Base-by-base conservation (phyloP, 768 basidiomycete species). In the Tylopilus cervinicoccineus region DNA sequence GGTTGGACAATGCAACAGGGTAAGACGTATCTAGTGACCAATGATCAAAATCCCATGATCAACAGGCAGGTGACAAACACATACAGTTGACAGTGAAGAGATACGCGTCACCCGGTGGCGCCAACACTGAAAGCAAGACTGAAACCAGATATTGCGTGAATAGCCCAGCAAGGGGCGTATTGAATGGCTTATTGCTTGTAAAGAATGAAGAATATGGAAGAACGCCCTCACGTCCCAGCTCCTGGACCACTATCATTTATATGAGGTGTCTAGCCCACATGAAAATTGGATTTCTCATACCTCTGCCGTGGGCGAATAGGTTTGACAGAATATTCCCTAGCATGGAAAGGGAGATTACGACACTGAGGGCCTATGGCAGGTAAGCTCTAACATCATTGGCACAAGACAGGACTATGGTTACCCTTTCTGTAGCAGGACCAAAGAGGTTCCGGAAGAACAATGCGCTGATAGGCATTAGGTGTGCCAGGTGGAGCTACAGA, bases 401-500 rank as follows among this genome's bases (percentile, higher is more conserved):
- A n/a, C n/a, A 17, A 13, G n/a, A 16, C 8, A 6, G 2, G 1
- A 40, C 19, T 36, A 28, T 7, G 51, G 70, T n/a, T 39, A 84
- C 84, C 59, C 72, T 73, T 56, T 84, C 85, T 0, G 80, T 79
- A 0, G 72, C 65, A 1, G 75, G 70, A 0, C 86, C 87, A 61
- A 79, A 88, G 8, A 90, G 61, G 63, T 85, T 84, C 40, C 86
- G 74, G 59, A 90, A 89, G 66, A 86, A 88, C 27, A 88, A 61
- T n/a, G n/a, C n/a, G 3, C 82, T 84, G 28, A 2, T 4, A 9
- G 32, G 6, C 19, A 48, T 50, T 0, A 47, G 51, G 26, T n/a
- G 7, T 42, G 8, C 38, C 4, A 31, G 38, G 17, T 5, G 37
- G n/a, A 31, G 31, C 17, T 2, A 22, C 2, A 4, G 26, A 16